Evolutionary conservation across 1,284 basidiomycete genomes (phyloP), one percentile per base, ranked within the genome.

Genomic region (Sporisorium reilianum): DNA sequence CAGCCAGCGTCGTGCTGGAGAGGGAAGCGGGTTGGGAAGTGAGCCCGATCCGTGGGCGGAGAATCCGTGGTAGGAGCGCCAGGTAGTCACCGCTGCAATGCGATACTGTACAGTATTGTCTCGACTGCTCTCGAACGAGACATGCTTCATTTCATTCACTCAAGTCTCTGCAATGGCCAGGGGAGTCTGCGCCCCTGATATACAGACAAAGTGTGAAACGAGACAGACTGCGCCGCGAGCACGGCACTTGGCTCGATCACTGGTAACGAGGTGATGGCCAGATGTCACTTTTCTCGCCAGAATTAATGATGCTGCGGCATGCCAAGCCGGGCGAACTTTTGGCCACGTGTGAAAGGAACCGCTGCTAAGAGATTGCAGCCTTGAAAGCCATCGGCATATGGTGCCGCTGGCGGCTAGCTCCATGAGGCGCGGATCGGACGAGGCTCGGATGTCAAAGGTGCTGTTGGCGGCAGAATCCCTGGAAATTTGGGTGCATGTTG

Each of bases 21-120:
- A 57, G 32, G 48, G 42, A 5, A 42, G 28, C 32, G 45, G 25
- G 4, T 34, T 67, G 49, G 54, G 48, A 10, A 23, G 23, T 3
- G 61, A 64, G 28, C 38, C 66, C 16, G 72, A 75, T 54, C 66
- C 72, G 1, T 75, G 72, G 72, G 59, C 72, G 22, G 72, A 75
- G 38, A 75, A 75, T n/a, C 72, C 72, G 2, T 75, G 72, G 72
- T 73, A 48, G 20, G 10, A 16, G 9, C 1, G 3, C 4, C 14
- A 28, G 5, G 14, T 1, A 32, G 20, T 32, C 26, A 18, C 2
- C 23, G 12, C 22, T 20, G 34, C n/a, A n/a, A n/a, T n/a, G n/a
- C n/a, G n/a, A n/a, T n/a, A 25, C 11, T 9, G n/a, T 12, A 36
- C 44, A 18, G 8, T n/a, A 23, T 10, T 22, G 22, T 20, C 20